Evolutionary conservation across 208 protist genomes (phyloP).

Genomic region (Wallacemonas sp.): DNA sequence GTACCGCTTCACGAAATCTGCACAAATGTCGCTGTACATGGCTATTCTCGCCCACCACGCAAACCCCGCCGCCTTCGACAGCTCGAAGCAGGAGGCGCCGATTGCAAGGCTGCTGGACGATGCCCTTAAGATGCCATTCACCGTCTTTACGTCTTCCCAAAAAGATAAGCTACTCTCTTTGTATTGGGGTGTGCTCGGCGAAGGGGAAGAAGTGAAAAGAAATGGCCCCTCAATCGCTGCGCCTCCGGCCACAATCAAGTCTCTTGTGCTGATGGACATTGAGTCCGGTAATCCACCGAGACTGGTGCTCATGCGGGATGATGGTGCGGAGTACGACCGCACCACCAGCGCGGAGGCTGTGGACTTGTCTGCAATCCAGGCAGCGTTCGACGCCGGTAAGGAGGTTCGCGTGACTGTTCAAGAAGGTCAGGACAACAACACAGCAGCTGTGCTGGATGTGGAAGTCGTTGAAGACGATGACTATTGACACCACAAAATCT

Average conservation of each 20-base stretch:
- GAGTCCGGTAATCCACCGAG: not conserved
- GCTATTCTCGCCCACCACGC: slow-evolving; percentile 42
- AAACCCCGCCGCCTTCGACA: slow-evolving; percentile 10
- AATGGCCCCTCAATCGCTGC: not conserved
- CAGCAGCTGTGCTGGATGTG: not conserved
- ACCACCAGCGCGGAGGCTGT: not conserved
- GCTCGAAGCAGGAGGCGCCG: slow-evolving; percentile 15
- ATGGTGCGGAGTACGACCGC: not conserved
- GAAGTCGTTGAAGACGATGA: not conserved
- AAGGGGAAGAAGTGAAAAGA: not conserved
- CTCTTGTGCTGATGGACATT: slow-evolving; percentile 31
- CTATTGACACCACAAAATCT: no score
- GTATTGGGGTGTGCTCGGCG: slow-evolving; percentile 40
- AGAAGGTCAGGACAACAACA: not conserved
- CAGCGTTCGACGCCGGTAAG: not conserved
- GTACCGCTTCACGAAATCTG: slow-evolving; percentile 52
- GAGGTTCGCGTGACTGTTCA: not conserved
- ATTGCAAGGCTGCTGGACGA: slow-evolving; percentile 43
- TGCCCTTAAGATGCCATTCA: slow-evolving; percentile 59
- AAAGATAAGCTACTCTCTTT: slow-evolving; percentile 38
- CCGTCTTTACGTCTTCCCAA: slow-evolving; percentile 43
- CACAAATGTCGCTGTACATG: slow-evolving; percentile 41
- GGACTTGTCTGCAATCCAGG: not conserved
- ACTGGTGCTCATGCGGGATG: slow-evolving; percentile 1
- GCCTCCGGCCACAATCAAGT: not conserved